Conservation (phyloP, 345 rosid genomes). For the Eucalyptus urophylla region DNA sequence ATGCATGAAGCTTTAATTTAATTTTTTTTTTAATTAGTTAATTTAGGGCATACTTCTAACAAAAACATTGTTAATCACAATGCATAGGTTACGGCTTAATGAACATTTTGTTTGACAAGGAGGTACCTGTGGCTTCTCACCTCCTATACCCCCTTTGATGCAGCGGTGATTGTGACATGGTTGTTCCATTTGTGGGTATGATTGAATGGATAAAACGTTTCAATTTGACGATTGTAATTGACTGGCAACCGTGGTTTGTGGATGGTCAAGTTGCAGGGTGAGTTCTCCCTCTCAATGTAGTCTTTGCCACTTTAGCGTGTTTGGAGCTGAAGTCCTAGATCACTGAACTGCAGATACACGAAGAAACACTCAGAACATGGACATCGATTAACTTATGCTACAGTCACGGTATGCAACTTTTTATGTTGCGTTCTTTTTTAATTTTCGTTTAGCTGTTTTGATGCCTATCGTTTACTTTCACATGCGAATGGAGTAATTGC, state of each 20-base stretch:
- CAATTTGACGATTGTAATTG: not conserved
- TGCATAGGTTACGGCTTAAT: not conserved
- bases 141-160: not conserved
- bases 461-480: not conserved
- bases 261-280: slow-evolving; percentile 32
- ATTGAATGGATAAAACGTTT: slow-evolving; percentile 11
- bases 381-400: slow-evolving; percentile 16
- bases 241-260: slow-evolving; percentile 29
- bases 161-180: slow-evolving; percentile 27
- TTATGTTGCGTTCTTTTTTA: not conserved
- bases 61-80: not conserved
- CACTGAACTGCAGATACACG: slow-evolving; percentile 5
- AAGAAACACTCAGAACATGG: slow-evolving; percentile 2
- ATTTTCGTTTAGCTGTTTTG: not conserved
- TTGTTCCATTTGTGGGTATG: slow-evolving; percentile 4
- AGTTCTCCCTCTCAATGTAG: not conserved
- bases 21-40: too few species aligned
- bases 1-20: too few species aligned
- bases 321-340: not conserved
- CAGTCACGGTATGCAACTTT: slow-evolving; percentile 8
- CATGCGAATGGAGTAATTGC: not conserved
- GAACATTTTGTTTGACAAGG: not conserved
- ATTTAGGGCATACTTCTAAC: too few species aligned
- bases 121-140: not conserved
- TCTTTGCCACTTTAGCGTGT: not conserved